Evolutionary conservation across 306 rosid genomes (phyloP).

Genomic region (Rosa lucieae): DNA sequence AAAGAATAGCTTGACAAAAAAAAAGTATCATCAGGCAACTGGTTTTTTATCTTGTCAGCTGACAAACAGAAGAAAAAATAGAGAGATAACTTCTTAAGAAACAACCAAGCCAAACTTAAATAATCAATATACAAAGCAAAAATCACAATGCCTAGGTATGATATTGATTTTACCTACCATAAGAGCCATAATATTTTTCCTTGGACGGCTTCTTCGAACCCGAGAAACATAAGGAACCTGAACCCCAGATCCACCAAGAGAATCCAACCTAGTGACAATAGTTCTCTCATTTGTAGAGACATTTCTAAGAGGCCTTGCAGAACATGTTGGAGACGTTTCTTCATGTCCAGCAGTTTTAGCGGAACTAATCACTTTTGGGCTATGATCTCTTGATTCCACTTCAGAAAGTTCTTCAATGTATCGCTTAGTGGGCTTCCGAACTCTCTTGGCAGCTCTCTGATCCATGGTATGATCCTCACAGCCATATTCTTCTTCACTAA

Average conservation of each 20-base stretch:
- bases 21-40: neutral
- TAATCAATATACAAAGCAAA: constrained; percentile 8
- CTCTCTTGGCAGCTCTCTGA: constrained; percentile 74
- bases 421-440: constrained; percentile 91
- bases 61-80: neutral
- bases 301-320: constrained; percentile 44
- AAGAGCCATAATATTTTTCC: constrained; percentile 69
- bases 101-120: constrained; percentile 12
- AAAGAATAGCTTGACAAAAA: neutral
- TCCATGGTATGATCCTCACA: constrained; percentile 46
- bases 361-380: constrained; percentile 43
- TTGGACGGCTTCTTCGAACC: constrained; percentile 91
- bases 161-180: constrained; percentile 56
- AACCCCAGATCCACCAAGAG: constrained; percentile 79
- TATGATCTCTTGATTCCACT: constrained; percentile 62
- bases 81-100: constrained; percentile 10
- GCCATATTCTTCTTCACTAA: constrained; percentile 48
- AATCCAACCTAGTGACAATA: constrained; percentile 63
- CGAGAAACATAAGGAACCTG: constrained; percentile 86
- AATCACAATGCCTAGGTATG: constrained; percentile 6
- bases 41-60: neutral
- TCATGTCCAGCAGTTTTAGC: constrained; percentile 43
- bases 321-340: constrained; percentile 40
- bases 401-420: constrained; percentile 97
- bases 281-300: constrained; percentile 54